Conservation (phyloP, 2,329 filamentous ascomycete species). For the Chaetothyriales sp. region DNA sequence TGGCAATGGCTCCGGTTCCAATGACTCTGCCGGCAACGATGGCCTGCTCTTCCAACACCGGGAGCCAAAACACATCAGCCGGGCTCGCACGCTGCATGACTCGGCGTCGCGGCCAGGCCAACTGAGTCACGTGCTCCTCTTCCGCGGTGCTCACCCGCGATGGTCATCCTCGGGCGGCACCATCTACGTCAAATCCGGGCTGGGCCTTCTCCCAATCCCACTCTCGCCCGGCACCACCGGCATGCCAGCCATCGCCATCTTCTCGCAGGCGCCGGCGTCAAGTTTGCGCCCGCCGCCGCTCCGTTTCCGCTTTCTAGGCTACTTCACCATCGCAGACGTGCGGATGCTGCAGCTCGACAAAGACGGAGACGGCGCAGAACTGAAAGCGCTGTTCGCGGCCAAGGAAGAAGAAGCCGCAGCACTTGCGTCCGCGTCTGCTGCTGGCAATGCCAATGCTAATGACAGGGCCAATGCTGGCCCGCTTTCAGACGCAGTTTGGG, state of each 20-base stretch:
- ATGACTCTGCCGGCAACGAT: no score
- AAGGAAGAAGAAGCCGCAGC: background rate
- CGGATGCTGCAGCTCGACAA: background rate
- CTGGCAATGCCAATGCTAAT: no score
- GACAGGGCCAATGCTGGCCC: no score
- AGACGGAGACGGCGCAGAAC: background rate
- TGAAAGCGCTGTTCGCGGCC: background rate
- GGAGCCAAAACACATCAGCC: no score
- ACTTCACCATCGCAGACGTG: no score
- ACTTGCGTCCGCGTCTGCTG: background rate
- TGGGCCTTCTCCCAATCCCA: constrained; percentile 1
- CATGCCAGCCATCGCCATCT: background rate
- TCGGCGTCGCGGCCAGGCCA: constrained; percentile 4
- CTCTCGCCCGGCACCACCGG: no score
- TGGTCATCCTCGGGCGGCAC: constrained; percentile 2
- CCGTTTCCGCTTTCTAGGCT: no score
- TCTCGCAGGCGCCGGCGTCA: no score
- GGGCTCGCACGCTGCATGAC: constrained; percentile 8
- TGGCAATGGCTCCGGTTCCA: no score
- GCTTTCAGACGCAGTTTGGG: no score
- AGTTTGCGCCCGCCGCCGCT: no score
- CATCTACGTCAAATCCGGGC: constrained; percentile 3
- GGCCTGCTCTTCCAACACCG: no score
- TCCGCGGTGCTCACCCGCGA: constrained; percentile 10
- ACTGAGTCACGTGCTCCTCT: constrained; percentile 11